Evolutionary conservation across 805 yeast species (phyloP).

Genomic region (Diddensiella caesifluorescens): DNA sequence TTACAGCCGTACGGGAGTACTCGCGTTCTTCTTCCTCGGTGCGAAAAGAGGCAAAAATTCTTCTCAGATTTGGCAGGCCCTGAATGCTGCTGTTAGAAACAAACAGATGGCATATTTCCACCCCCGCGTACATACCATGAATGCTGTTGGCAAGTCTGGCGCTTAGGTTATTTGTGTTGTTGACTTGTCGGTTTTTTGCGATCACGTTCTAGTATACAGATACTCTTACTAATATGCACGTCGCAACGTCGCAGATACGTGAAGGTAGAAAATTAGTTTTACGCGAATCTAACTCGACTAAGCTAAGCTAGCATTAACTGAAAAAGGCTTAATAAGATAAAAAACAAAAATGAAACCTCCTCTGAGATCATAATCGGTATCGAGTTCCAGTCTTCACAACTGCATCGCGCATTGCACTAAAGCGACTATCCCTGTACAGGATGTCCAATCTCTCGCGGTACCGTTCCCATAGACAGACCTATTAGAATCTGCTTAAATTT

Average conservation of each 20-base stretch:
- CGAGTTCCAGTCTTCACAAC: slow-evolving; percentile 20
- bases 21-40: slow-evolving; percentile 80
- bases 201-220: no score
- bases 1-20: slow-evolving; percentile 62
- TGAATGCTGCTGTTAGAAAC: slow-evolving; percentile 2
- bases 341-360: slow-evolving; percentile 5
- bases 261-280: no score
- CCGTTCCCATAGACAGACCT: slow-evolving; percentile 21
- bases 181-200: no score
- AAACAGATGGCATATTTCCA: no score
- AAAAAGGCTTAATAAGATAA: neutral
- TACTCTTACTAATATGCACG: no score
- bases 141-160: no score
- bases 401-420: slow-evolving; percentile 26
- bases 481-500: slow-evolving; percentile 12
- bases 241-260: no score
- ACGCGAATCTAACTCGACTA: no score
- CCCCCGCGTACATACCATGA: no score
- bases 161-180: no score
- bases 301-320: neutral
- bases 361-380: slow-evolving; percentile 24
- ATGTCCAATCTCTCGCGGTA: slow-evolving; percentile 22
- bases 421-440: slow-evolving; percentile 10
- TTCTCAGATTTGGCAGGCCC: slow-evolving; percentile 69
- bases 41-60: slow-evolving; percentile 75